These are phyloP conservation scores for Beta vulgaris DNA, from an alignment of 148 eudicot genomes.

Conservation along the genomic window DNA sequence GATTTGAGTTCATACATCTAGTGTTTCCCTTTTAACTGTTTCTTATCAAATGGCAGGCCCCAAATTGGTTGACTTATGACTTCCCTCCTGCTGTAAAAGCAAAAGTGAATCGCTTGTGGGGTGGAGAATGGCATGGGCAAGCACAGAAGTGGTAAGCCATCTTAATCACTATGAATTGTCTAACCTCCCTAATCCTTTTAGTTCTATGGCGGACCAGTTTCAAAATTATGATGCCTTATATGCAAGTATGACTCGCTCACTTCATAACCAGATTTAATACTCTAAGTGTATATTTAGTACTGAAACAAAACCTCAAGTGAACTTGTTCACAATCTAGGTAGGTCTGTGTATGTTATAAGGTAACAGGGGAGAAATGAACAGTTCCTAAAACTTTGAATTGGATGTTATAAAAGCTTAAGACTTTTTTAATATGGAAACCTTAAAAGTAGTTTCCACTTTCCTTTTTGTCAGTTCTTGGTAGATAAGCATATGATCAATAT, in stretches of 20 bases:
- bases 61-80: slow-evolving; percentile 87
- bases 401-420: too few species aligned
- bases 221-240: not conserved
- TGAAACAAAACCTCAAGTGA: too few species aligned
- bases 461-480: too few species aligned
- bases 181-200: not conserved
- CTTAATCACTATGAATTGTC: not conserved
- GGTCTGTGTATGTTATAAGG: not conserved
- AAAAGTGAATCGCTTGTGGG: slow-evolving; percentile 94
- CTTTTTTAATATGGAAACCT: too few species aligned
- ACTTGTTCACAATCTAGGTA: not conserved
- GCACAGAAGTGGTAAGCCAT: slow-evolving; percentile 82
- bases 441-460: too few species aligned
- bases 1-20: not conserved
- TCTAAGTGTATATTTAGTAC: too few species aligned
- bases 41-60: slow-evolving; percentile 52
- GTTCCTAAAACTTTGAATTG: too few species aligned
- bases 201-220: not conserved
- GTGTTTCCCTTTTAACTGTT: not conserved
- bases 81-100: slow-evolving; percentile 96
- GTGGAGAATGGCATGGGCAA: slow-evolving; percentile 99
- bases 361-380: too few species aligned
- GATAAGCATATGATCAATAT: too few species aligned
- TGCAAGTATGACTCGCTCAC: not conserved
- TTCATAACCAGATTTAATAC: not conserved